These are phyloP conservation scores for Zoysia pacifica DNA, from an alignment of 176 grass and related monocot genomes.

Conservation along the genomic window DNA sequence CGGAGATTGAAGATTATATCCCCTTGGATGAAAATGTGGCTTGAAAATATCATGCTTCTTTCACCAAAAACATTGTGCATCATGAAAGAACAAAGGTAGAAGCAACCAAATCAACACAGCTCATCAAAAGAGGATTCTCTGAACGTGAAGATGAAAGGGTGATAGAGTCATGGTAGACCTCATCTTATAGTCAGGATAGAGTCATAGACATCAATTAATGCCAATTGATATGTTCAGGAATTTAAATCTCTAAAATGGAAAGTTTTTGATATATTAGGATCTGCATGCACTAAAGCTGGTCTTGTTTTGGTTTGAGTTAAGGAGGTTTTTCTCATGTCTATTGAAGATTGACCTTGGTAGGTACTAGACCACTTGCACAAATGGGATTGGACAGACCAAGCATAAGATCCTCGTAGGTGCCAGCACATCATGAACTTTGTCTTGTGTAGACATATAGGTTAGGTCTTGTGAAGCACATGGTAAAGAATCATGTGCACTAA, in stretches of 20 bases:
- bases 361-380: slow-evolving; percentile 40
- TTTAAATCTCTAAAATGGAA: slow-evolving; percentile 37
- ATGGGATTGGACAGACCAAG: slow-evolving; percentile 21
- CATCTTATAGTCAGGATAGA: slow-evolving; percentile 26
- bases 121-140: slow-evolving; percentile 42
- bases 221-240: slow-evolving; percentile 25
- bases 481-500: slow-evolving; percentile 34
- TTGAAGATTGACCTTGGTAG: slow-evolving; percentile 22
- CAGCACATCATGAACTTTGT: slow-evolving; percentile 33
- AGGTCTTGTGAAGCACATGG: slow-evolving; percentile 40
- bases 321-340: slow-evolving; percentile 7
- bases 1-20: slow-evolving; percentile 2
- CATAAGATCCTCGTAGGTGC: slow-evolving; percentile 37
- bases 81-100: slow-evolving; percentile 19
- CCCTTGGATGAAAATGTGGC: slow-evolving; percentile 19
- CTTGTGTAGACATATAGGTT: slow-evolving; percentile 33
- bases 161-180: slow-evolving; percentile 32
- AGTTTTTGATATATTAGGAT: slow-evolving; percentile 43
- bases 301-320: slow-evolving; percentile 40
- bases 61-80: slow-evolving; percentile 8
- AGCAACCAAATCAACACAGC: slow-evolving; percentile 28
- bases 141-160: slow-evolving; percentile 28
- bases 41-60: slow-evolving; percentile 37
- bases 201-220: slow-evolving; percentile 9
- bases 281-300: neutral